Percentiles rank a stretch among this genome's conserved stretches.
Evolutionary conservation across 306 rosid species (phyloP).

Genomic region (Ziziphus jujuba): DNA sequence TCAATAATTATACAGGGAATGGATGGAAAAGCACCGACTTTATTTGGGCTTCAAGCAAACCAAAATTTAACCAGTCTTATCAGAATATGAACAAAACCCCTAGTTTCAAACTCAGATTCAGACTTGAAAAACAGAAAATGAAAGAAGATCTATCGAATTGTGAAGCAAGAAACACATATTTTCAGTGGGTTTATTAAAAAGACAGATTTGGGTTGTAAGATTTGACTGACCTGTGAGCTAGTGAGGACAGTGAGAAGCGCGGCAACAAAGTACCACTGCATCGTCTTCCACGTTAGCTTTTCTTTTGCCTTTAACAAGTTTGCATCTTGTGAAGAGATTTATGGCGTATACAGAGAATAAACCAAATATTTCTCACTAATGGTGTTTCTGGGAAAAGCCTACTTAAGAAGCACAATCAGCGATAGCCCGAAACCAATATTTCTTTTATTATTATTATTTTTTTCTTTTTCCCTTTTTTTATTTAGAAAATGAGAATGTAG

Average conservation of each 20-base stretch:
- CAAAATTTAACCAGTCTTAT: not conserved
- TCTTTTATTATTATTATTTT: too few relatives aligned
- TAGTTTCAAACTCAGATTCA: slow-evolving; percentile 1
- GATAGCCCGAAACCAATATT: too few relatives aligned
- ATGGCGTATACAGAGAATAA: too few relatives aligned
- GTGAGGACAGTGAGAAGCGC: slow-evolving; percentile 60
- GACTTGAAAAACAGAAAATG: not conserved
- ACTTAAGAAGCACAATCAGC: too few relatives aligned
- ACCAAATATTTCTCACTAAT: too few relatives aligned
- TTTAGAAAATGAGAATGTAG: too few relatives aligned
- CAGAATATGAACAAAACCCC: slow-evolving; percentile 1
- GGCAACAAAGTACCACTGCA: slow-evolving; percentile 71
- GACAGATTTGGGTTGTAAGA: not conserved
- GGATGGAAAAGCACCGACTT: not conserved
- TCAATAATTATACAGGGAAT: not conserved
- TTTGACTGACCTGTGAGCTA: slow-evolving; percentile 55
- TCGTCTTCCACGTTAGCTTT: slow-evolving; percentile 15
- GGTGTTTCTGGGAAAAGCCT: too few relatives aligned
- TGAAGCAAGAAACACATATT: not conserved
- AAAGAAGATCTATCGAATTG: slow-evolving; percentile 7
- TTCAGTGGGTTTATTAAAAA: not conserved
- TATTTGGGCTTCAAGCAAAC: not conserved
- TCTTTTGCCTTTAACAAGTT: not conserved
- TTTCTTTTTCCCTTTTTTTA: too few relatives aligned
- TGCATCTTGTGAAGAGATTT: too few relatives aligned